A percentile compares a stretch with the other conserved stretches of the same genome.
Evolutionary conservation across 2,329 filamentous ascomycete genomes (phyloP).

Genomic region (Scedosporium dehoogii): DNA sequence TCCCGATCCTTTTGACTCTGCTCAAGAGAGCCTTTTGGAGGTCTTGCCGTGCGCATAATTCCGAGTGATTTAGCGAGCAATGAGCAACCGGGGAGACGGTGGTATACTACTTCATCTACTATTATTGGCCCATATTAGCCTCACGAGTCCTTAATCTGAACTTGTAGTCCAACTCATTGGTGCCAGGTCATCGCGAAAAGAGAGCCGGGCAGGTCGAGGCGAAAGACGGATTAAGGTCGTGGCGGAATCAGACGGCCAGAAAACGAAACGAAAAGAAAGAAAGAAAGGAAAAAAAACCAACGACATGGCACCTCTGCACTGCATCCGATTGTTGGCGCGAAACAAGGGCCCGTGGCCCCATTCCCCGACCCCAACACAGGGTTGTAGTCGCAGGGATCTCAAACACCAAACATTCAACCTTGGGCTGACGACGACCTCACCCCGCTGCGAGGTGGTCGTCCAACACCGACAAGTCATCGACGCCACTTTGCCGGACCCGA

Average conservation of each 20-base stretch:
- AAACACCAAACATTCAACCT: neutral
- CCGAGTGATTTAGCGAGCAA: neutral
- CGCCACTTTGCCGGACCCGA: neutral
- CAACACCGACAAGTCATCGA: neutral
- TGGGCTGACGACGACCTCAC: neutral
- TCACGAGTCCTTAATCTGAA: neutral
- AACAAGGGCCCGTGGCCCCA: neutral
- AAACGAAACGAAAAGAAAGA: neutral
- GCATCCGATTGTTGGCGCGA: neutral
- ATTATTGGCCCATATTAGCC: neutral
- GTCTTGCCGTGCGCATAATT: neutral
- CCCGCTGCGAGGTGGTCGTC: neutral
- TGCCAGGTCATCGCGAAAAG: neutral
- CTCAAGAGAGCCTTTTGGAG: neutral
- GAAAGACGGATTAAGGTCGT: neutral
- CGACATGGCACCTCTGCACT: neutral
- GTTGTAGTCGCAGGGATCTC: neutral
- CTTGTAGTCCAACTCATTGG: neutral
- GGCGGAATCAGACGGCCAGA: neutral
- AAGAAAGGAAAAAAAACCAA: too few species aligned
- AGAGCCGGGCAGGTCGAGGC: neutral
- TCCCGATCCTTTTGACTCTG: neutral
- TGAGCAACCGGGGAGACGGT: neutral
- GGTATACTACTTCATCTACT: neutral
- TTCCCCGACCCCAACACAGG: neutral